These are phyloP conservation scores for Aspergillus awamori DNA, from an alignment of 2,329 filamentous ascomycete species.

Conservation along the genomic window DNA sequence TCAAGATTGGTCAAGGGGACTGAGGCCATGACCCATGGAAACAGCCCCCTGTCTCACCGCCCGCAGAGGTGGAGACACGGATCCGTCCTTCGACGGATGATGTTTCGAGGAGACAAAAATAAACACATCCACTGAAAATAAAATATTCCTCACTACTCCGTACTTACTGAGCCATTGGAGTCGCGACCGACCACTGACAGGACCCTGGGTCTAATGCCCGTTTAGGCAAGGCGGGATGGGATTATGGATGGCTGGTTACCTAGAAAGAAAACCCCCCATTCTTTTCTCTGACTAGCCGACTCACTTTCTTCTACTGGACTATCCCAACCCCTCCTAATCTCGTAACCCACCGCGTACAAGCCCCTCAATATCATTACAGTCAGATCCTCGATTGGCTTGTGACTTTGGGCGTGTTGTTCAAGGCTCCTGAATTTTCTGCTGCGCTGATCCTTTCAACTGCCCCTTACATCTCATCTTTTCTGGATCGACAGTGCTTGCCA, in stretches of 20 bases:
- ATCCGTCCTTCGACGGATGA: background rate
- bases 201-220: background rate
- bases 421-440: background rate
- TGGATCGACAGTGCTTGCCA: background rate
- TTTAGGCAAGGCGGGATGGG: background rate
- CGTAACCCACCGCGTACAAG: background rate
- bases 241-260: background rate
- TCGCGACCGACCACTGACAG: background rate
- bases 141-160: background rate
- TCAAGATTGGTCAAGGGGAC: background rate
- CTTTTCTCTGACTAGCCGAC: background rate
- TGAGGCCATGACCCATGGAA: background rate
- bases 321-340: background rate
- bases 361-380: background rate
- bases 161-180: background rate
- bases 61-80: conserved; percentile 1
- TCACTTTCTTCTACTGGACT: background rate
- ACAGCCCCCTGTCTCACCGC: conserved; percentile 3
- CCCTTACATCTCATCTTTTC: background rate
- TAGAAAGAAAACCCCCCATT: background rate
- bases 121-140: no score
- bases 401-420: background rate
- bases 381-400: background rate
- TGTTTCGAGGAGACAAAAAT: background rate
- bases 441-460: background rate